Evolutionary conservation across 768 basidiomycete genomes (phyloP).

Genomic region (Boletus barrowsii): DNA sequence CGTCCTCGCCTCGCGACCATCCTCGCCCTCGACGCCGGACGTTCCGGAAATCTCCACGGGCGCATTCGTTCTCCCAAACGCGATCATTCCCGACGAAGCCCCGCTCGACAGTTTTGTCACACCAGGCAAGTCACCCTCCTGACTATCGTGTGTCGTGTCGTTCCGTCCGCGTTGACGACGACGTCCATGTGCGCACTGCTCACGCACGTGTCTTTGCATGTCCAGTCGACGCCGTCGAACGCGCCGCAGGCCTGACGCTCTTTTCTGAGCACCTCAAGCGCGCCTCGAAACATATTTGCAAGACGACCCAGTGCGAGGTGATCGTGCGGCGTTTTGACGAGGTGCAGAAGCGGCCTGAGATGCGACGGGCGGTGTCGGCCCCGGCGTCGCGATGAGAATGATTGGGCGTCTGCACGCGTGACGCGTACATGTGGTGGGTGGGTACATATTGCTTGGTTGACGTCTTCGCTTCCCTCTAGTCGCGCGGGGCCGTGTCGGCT

Average conservation of each 20-base stretch:
- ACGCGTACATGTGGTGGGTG: no score
- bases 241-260: slow-evolving; percentile 82
- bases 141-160: no score
- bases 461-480: slow-evolving; percentile 1
- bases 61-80: slow-evolving; percentile 95
- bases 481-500: no score
- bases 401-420: no score
- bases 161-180: no score
- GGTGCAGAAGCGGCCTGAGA: slow-evolving; percentile 62
- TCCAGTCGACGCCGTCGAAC: slow-evolving; percentile 88
- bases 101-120: slow-evolving; percentile 78
- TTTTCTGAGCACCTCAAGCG: slow-evolving; percentile 79
- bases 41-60: slow-evolving; percentile 79
- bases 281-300: slow-evolving; percentile 82
- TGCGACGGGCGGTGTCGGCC: slow-evolving; percentile 52
- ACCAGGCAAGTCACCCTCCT: slow-evolving; percentile 50
- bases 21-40: slow-evolving; percentile 69
- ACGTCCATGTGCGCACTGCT: no score
- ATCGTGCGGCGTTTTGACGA: slow-evolving; percentile 91
- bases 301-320: slow-evolving; percentile 83
- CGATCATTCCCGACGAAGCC: slow-evolving; percentile 82
- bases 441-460: background rate
- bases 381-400: slow-evolving; percentile 4
- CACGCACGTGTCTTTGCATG: background rate
- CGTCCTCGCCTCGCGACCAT: slow-evolving; percentile 72